Evolutionary conservation across 768 basidiomycete genomes (phyloP).

Genomic region (Kwoniella newhampshirensis): DNA sequence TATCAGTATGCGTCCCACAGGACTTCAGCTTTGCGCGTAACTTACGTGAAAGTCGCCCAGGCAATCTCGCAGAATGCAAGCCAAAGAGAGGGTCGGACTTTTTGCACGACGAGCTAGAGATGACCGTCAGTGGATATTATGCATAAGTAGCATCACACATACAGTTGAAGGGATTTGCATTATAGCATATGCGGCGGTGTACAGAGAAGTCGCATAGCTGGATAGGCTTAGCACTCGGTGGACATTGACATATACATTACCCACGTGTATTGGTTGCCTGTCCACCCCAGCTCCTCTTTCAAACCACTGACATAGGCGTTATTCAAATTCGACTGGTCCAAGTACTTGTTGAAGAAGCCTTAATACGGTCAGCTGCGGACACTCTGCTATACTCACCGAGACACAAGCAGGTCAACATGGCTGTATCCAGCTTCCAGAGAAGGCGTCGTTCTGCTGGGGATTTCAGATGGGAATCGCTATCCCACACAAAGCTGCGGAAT

Average conservation of each 20-base stretch:
- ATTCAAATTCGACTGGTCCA: no score
- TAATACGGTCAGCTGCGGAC: no score
- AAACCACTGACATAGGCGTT: constrained; percentile 36
- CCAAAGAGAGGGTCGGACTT: constrained; percentile 21
- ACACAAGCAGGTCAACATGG: constrained; percentile 24
- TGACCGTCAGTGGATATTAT: background rate
- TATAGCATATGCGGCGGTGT: constrained; percentile 15
- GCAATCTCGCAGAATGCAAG: constrained; percentile 27
- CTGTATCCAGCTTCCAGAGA: constrained; percentile 33
- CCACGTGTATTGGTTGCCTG: constrained; percentile 29
- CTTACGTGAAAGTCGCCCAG: constrained; percentile 30
- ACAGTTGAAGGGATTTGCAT: constrained; percentile 23
- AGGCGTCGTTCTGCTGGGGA: constrained; percentile 27
- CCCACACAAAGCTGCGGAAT: constrained; percentile 16
- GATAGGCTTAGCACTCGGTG: no score
- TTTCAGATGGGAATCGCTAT: constrained; percentile 34
- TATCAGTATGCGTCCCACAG: no score
- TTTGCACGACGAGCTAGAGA: constrained; percentile 22
- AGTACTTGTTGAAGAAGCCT: background rate
- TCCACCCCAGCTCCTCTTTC: constrained; percentile 34
- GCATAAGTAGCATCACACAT: constrained; percentile 1
- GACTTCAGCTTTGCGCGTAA: no score
- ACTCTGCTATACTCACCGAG: constrained; percentile 23
- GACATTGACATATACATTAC: no score
- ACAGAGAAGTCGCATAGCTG: constrained; percentile 8